Percentiles rank a stretch among this genome's conserved stretches.
These are phyloP conservation scores for Alternaria ethzedia DNA, from an alignment of 2,329 filamentous ascomycete genomes.

Conservation along the genomic window DNA sequence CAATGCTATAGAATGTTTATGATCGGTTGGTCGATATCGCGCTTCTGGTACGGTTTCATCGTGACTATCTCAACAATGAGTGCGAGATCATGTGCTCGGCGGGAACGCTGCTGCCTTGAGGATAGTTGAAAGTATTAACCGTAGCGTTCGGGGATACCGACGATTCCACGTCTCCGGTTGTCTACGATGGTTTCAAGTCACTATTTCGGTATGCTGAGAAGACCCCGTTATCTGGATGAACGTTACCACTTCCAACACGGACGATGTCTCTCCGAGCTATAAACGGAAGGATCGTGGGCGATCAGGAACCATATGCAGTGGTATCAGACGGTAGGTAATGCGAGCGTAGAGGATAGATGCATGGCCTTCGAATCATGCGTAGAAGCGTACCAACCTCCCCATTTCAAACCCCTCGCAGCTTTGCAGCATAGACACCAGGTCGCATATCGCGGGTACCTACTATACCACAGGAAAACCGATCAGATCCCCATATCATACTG, in stretches of 20 bases:
- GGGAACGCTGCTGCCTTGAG: background rate
- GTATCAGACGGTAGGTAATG: background rate
- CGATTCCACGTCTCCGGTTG: background rate
- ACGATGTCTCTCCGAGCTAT: background rate
- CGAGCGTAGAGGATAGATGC: background rate
- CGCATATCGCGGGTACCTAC: background rate
- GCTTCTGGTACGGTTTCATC: background rate
- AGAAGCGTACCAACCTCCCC: background rate
- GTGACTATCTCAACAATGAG: background rate
- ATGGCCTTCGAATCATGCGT: background rate
- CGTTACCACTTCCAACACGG: background rate
- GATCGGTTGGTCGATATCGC: background rate
- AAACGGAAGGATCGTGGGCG: background rate
- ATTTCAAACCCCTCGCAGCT: background rate
- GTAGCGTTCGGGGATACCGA: background rate
- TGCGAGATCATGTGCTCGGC: background rate
- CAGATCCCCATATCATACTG: background rate
- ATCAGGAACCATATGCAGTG: background rate
- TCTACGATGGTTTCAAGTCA: background rate
- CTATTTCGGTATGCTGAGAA: background rate
- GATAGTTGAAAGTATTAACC: background rate
- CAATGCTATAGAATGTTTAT: background rate
- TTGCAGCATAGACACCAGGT: background rate
- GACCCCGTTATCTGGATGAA: background rate
- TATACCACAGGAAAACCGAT: background rate